These are phyloP conservation scores for Zangia roseola DNA, from an alignment of 768 basidiomycete species.

Conservation along the genomic window DNA sequence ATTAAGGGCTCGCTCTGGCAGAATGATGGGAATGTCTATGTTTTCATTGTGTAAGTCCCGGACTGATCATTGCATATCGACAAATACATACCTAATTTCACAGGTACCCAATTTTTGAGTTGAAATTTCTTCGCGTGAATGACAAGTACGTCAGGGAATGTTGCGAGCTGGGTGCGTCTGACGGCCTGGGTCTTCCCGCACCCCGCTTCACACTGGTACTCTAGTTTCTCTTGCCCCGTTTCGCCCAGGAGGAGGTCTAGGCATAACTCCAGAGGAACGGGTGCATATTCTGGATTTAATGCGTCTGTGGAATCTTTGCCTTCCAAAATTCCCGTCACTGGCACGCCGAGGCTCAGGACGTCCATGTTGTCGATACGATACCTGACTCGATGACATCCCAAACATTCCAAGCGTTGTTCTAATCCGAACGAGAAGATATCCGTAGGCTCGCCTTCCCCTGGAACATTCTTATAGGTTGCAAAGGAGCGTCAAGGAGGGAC, in stretches of 20 bases:
- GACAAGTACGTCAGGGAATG: slow-evolving; percentile 86
- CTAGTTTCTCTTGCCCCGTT: slow-evolving; percentile 61
- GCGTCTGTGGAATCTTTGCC: slow-evolving; percentile 3
- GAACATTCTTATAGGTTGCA: neutral
- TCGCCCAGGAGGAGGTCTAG: slow-evolving; percentile 47
- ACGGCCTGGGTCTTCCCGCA: slow-evolving; percentile 60
- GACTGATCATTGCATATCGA: neutral
- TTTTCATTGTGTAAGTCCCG: neutral
- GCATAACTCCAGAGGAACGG: slow-evolving; percentile 60
- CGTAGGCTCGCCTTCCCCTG: slow-evolving; percentile 57
- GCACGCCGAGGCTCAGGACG: slow-evolving; percentile 76
- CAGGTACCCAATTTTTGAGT: slow-evolving; percentile 94
- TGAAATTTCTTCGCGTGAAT: slow-evolving; percentile 94
- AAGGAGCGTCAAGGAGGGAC: neutral
- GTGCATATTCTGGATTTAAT: slow-evolving; percentile 56
- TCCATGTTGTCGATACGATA: slow-evolving; percentile 79
- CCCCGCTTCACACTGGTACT: slow-evolving; percentile 81
- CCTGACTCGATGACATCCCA: slow-evolving; percentile 72
- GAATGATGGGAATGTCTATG: slow-evolving; percentile 79
- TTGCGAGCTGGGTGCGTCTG: slow-evolving; percentile 75
- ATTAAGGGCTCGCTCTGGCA: slow-evolving; percentile 60
- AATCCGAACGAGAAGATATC: slow-evolving; percentile 75
- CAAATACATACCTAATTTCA: slow-evolving; percentile 72
- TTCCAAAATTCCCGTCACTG: slow-evolving; percentile 45
- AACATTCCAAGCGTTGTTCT: slow-evolving; percentile 87